A percentile compares a stretch with the other conserved stretches of the same genome.
These are phyloP conservation scores for Paecilomyces sp. DNA, from an alignment of 2,329 filamentous ascomycete genomes.

Conservation along the genomic window DNA sequence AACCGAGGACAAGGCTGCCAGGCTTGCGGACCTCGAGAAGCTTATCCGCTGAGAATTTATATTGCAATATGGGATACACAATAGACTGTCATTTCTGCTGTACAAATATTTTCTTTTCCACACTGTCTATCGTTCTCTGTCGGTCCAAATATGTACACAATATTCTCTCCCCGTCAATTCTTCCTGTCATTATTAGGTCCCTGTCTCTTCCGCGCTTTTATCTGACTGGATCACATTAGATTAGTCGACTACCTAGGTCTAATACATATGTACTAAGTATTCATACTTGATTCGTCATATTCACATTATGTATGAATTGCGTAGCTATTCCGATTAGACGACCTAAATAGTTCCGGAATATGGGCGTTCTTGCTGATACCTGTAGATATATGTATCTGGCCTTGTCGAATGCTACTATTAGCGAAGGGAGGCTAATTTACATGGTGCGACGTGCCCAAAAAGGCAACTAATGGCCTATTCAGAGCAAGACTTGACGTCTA, in stretches of 20 bases:
- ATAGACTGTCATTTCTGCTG: background rate
- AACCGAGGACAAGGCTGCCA: slow-evolving; percentile 46
- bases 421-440: background rate
- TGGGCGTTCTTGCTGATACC: too few species aligned
- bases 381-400: too few species aligned
- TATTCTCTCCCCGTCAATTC: too few species aligned
- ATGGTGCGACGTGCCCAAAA: too few species aligned
- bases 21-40: slow-evolving; percentile 44
- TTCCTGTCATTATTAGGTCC: background rate
- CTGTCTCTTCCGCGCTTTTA: background rate
- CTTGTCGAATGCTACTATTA: too few species aligned
- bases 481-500: too few species aligned
- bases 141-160: too few species aligned
- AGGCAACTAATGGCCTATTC: background rate
- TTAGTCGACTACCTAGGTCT: background rate
- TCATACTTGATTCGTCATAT: background rate
- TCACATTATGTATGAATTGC: too few species aligned
- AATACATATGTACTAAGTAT: background rate
- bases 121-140: background rate
- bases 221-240: background rate
- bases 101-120: background rate
- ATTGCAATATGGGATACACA: background rate
- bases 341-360: too few species aligned
- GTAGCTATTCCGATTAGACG: too few species aligned
- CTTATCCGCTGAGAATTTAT: slow-evolving; percentile 10